phyloP scores from a whole-genome alignment of 1,284 basidiomycete species.

The Sparassis latifolia region DNA sequence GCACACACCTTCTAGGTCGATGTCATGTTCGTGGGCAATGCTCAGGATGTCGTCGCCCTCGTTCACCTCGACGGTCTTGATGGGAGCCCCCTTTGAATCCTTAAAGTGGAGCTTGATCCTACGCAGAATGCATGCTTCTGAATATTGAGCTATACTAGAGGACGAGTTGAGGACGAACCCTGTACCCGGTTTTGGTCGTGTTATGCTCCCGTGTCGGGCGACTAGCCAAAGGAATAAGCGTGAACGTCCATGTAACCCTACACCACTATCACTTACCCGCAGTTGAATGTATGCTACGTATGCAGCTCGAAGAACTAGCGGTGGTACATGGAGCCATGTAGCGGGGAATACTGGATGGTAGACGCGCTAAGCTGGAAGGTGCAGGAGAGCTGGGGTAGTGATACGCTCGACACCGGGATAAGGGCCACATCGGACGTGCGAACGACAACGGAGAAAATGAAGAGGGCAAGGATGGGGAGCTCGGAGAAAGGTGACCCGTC shows the following conservation, averaged over 20 bases:
- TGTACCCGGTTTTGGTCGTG: constrained; percentile 48
- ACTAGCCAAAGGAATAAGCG: constrained; percentile 17
- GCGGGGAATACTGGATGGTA: too few relatives aligned
- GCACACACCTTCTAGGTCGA: constrained; percentile 88
- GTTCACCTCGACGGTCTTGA: constrained; percentile 89
- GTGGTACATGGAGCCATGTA: too few relatives aligned
- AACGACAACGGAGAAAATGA: too few relatives aligned
- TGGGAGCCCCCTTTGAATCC: constrained; percentile 76
- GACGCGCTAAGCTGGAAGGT: too few relatives aligned
- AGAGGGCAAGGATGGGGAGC: too few relatives aligned
- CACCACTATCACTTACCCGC: not conserved
- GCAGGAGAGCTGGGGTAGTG: too few relatives aligned
- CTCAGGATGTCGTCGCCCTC: constrained; percentile 91
- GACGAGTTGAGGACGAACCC: constrained; percentile 47
- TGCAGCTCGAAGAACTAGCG: not conserved
- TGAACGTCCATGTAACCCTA: not conserved
- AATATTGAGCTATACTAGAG: not conserved
- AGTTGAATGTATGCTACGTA: not conserved
- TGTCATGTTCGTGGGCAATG: constrained; percentile 93
- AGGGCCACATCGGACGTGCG: too few relatives aligned
- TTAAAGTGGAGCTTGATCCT: constrained; percentile 89
- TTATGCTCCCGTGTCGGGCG: constrained; percentile 33
- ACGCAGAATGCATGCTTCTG: constrained; percentile 4
- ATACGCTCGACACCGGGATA: too few relatives aligned
- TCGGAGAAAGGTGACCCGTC: too few relatives aligned